Evolutionary conservation across 2,329 filamentous ascomycete genomes (phyloP).

Genomic region (Blastomyces parvus): DNA sequence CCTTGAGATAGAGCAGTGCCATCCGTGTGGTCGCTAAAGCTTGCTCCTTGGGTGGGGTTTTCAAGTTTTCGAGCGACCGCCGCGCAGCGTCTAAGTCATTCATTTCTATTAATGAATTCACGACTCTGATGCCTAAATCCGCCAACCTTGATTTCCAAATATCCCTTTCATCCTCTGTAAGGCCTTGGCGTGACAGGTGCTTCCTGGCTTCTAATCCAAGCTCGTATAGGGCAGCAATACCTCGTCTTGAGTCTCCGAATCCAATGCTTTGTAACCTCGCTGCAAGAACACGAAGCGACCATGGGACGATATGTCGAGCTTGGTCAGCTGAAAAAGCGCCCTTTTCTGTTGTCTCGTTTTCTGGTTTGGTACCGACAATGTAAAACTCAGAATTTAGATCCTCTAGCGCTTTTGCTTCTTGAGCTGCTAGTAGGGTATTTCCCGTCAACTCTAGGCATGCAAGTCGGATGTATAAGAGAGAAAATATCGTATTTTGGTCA

Average conservation of each 20-base stretch:
- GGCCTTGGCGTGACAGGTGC: slow-evolving; percentile 44
- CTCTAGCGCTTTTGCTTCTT: slow-evolving; percentile 54
- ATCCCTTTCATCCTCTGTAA: slow-evolving; percentile 46
- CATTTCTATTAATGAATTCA: slow-evolving; percentile 53
- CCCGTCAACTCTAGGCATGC: slow-evolving; percentile 73
- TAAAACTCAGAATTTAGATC: slow-evolving; percentile 52
- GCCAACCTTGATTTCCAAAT: slow-evolving; percentile 63
- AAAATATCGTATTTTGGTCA: slow-evolving; percentile 60
- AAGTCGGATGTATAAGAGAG: slow-evolving; percentile 69
- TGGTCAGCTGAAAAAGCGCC: slow-evolving; percentile 44
- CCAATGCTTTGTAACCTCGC: slow-evolving; percentile 78
- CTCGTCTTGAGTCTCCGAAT: slow-evolving; percentile 71
- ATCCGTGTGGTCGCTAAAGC: slow-evolving; percentile 32
- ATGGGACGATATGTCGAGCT: slow-evolving; percentile 63
- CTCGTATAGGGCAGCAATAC: slow-evolving; percentile 85
- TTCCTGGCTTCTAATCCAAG: slow-evolving; percentile 67
- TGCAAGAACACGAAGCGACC: slow-evolving; percentile 73
- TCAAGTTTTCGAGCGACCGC: slow-evolving; percentile 58
- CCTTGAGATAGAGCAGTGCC: slow-evolving; percentile 62
- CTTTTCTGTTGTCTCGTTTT: slow-evolving; percentile 44
- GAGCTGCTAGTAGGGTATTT: slow-evolving; percentile 56
- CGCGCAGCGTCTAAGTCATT: slow-evolving; percentile 74
- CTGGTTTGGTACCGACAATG: slow-evolving; percentile 28
- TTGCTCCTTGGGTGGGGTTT: slow-evolving; percentile 22
- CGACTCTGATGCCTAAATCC: slow-evolving; percentile 60